phyloP scores from a whole-genome alignment of 2,329 filamentous ascomycete genomes.

The Dryadomyces quercus-mongolicae region DNA sequence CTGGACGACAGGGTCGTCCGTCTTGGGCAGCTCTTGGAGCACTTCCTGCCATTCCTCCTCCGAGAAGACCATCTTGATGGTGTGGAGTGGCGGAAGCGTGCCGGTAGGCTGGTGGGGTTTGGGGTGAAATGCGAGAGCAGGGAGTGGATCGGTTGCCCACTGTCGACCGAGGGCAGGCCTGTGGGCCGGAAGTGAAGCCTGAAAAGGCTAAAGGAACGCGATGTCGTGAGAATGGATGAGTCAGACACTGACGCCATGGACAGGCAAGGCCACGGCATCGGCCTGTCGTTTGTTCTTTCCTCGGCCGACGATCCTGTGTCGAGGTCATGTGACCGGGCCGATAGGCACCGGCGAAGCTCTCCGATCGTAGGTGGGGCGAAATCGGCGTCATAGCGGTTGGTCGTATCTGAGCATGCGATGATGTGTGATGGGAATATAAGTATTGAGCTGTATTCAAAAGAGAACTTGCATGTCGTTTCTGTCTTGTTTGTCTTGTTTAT shows the following conservation, averaged over 20 bases:
- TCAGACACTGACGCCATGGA: neutral
- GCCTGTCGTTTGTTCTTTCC: no score
- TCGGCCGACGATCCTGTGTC: no score
- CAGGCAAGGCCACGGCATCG: neutral
- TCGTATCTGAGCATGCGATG: no score
- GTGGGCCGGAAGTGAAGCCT: no score
- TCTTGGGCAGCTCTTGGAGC: slow-evolving; percentile 39
- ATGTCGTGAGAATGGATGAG: neutral
- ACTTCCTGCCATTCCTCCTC: slow-evolving; percentile 50
- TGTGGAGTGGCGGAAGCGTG: neutral
- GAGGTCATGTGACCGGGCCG: no score
- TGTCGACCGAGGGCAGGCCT: no score
- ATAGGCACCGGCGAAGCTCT: neutral
- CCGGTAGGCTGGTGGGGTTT: neutral
- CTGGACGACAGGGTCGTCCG: slow-evolving; percentile 64
- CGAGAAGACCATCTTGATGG: slow-evolving; percentile 7
- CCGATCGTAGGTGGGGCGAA: neutral
- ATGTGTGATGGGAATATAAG: no score
- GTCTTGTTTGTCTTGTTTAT: no score
- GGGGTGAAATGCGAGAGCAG: neutral
- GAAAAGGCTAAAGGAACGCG: no score
- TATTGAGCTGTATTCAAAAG: no score
- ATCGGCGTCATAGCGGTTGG: no score
- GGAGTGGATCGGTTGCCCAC: neutral
- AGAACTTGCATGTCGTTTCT: no score